Evolutionary conservation across 2,329 filamentous ascomycete species (phyloP).

Genomic region (Gaeumannomyces sp.): DNA sequence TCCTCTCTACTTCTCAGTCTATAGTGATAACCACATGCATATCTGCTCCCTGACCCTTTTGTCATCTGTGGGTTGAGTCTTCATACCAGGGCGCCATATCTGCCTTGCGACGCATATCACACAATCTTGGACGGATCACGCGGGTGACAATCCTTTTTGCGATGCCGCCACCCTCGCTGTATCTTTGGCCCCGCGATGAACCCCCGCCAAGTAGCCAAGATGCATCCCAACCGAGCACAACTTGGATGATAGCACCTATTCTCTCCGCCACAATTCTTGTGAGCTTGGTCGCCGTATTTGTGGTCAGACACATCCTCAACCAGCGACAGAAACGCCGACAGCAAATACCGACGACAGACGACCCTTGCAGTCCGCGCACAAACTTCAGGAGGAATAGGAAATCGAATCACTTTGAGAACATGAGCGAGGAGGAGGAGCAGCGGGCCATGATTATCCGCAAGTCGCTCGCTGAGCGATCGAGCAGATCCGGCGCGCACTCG

Average conservation of each 20-base stretch:
- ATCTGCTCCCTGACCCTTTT: background rate
- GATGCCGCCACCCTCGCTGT: background rate
- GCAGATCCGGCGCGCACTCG: background rate
- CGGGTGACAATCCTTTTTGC: background rate
- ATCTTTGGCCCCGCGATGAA: background rate
- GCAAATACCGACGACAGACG: slow-evolving; percentile 2
- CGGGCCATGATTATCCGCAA: slow-evolving; percentile 37
- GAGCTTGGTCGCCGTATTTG: slow-evolving; percentile 19
- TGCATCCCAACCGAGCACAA: background rate
- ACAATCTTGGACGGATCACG: background rate
- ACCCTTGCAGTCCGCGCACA: slow-evolving; percentile 21
- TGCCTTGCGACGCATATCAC: too few species aligned
- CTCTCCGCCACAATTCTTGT: slow-evolving; percentile 22
- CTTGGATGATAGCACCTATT: slow-evolving; percentile 3
- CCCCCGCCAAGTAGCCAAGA: background rate
- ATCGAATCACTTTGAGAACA: slow-evolving; percentile 20
- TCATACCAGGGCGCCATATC: background rate
- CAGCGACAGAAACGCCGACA: slow-evolving; percentile 15
- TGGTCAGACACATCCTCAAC: slow-evolving; percentile 18
- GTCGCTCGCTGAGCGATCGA: slow-evolving; percentile 28
- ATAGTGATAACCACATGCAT: background rate
- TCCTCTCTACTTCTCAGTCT: background rate
- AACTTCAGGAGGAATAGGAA: slow-evolving; percentile 20
- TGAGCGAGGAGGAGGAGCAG: slow-evolving; percentile 30
- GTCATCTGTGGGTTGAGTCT: background rate